These are phyloP conservation scores for Borealophlyctis nickersoniae DNA, from an alignment of 192 early-diverging fungal genomes.

Conservation along the genomic window DNA sequence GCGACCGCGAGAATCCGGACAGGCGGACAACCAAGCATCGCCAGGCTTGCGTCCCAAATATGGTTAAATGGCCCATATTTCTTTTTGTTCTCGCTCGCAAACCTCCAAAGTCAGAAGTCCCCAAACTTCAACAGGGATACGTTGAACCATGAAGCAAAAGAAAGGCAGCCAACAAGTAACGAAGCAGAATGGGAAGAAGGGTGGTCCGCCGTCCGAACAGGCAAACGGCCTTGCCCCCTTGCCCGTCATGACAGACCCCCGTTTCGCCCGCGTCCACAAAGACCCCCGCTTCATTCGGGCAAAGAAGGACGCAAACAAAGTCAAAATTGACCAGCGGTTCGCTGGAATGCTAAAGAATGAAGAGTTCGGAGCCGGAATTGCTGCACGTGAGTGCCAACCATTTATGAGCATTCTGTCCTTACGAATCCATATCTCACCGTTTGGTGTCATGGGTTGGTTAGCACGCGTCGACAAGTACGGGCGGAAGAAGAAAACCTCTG, in stretches of 20 bases:
- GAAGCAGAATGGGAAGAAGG: too few species aligned
- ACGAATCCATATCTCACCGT: neutral
- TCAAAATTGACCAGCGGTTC: slow-evolving; percentile 89
- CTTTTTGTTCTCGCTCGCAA: too few species aligned
- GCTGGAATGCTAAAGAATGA: slow-evolving; percentile 72
- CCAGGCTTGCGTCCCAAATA: too few species aligned
- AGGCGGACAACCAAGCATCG: too few species aligned
- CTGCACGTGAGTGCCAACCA: slow-evolving; percentile 4
- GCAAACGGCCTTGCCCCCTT: too few species aligned
- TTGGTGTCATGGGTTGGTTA: neutral
- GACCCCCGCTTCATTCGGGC: slow-evolving; percentile 81
- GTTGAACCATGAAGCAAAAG: too few species aligned
- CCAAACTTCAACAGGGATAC: too few species aligned
- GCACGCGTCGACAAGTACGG: slow-evolving; percentile 72
- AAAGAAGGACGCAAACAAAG: slow-evolving; percentile 76
- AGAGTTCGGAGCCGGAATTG: slow-evolving; percentile 46
- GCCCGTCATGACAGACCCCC: slow-evolving; percentile 50
- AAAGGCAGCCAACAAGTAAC: too few species aligned
- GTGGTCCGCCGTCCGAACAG: too few species aligned
- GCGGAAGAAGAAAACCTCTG: slow-evolving; percentile 45
- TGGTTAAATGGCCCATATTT: too few species aligned
- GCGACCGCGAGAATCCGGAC: too few species aligned
- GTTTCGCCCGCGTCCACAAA: slow-evolving; percentile 73
- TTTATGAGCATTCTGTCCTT: neutral
- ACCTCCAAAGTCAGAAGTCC: too few species aligned